Evolutionary conservation across 2,329 filamentous ascomycete genomes (phyloP).

Genomic region (Penicillium sumatraense): DNA sequence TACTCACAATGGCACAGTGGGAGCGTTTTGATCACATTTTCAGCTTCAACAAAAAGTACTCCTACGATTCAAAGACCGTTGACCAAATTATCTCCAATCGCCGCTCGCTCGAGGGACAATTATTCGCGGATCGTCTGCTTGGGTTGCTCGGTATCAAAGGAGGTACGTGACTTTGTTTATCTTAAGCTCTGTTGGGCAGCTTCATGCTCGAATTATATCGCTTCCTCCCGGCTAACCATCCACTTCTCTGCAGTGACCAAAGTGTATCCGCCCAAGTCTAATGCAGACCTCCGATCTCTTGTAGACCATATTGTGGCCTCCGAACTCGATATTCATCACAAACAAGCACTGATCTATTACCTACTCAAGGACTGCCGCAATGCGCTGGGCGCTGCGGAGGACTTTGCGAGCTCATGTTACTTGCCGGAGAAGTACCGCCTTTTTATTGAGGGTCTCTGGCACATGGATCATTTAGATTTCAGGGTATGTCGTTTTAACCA

Average conservation of each 20-base stretch:
- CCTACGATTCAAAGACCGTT: constrained; percentile 65
- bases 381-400: constrained; percentile 54
- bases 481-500: constrained; percentile 48
- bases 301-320: constrained; percentile 71
- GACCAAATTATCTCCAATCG: constrained; percentile 70
- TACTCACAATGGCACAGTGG: constrained; percentile 50
- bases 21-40: constrained; percentile 73
- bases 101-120: constrained; percentile 68
- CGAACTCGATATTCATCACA: constrained; percentile 72
- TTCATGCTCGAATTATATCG: too few species aligned
- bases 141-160: constrained; percentile 70
- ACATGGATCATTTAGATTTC: constrained; percentile 74
- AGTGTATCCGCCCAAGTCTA: constrained; percentile 74
- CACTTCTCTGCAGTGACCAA: constrained; percentile 54
- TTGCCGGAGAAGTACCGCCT: constrained; percentile 77
- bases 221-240: constrained; percentile 12
- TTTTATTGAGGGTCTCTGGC: constrained; percentile 82
- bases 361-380: constrained; percentile 75
- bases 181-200: constrained; percentile 7
- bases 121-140: constrained; percentile 81
- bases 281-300: constrained; percentile 69
- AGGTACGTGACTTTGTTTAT: constrained; percentile 52
- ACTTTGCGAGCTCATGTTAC: constrained; percentile 67
- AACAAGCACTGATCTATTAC: constrained; percentile 83
- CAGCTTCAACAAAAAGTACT: constrained; percentile 60